Evolutionary conservation across 768 basidiomycete genomes (phyloP).

Genomic region (Naganishia vishniacii): DNA sequence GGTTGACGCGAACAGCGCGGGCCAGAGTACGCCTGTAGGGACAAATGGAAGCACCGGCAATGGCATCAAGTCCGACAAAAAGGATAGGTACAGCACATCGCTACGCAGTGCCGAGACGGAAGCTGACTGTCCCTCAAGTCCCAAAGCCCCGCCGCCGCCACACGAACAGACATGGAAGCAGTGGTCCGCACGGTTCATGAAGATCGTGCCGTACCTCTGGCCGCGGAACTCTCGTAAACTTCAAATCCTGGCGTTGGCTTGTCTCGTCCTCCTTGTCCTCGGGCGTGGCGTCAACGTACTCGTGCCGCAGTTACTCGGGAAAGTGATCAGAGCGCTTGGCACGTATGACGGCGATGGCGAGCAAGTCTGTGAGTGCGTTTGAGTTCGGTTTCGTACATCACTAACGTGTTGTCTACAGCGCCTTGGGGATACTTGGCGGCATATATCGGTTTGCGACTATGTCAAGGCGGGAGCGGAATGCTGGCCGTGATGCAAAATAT

Average conservation of each 20-base stretch:
- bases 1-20: conserved; percentile 51
- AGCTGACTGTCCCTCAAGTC: neutral
- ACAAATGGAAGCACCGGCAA: neutral
- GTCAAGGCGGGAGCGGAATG: conserved; percentile 72
- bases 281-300: conserved; percentile 71
- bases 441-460: conserved; percentile 66
- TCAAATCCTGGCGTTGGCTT: conserved; percentile 65
- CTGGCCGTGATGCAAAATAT: conserved; percentile 38
- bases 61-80: neutral
- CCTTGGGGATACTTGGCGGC: conserved; percentile 66
- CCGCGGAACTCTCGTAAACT: conserved; percentile 63
- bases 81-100: conserved; percentile 9
- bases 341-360: conserved; percentile 45
- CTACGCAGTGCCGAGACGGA: neutral
- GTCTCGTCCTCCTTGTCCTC: conserved; percentile 64
- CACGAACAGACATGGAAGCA: conserved; percentile 63
- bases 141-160: conserved; percentile 30
- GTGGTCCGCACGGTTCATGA: conserved; percentile 60
- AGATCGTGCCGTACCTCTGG: conserved; percentile 77
- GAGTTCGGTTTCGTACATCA: neutral
- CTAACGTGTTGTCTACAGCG: conserved; percentile 13
- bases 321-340: conserved; percentile 60
- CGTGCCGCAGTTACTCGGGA: conserved; percentile 66
- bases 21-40: neutral
- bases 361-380: conserved; percentile 27